Evolutionary conservation across 2,329 filamentous ascomycete species (phyloP), one percentile per base, ranked within the genome.

Genomic region (Fusarium metavorans): DNA sequence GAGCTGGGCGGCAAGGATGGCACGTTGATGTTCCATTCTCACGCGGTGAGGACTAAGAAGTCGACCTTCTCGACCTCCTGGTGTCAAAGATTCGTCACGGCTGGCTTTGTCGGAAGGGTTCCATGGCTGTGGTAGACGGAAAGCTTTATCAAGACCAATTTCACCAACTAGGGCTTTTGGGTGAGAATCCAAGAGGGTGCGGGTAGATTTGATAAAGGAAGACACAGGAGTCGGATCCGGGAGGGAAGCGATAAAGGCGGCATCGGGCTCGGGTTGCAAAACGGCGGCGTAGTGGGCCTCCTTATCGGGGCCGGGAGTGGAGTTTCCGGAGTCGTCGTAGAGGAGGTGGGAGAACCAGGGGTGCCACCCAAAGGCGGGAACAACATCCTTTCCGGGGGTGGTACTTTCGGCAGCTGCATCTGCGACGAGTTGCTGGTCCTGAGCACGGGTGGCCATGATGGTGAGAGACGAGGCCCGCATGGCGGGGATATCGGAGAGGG

Each of bases 321-420:
- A 76, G 34, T 80, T 34, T 41, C 79, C 80, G 23, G 80, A 81
- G 80, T 94, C 91, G 77, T 92, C 88, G 79, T 91, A 94, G 77
- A 97, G 87, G 74, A 94, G 91, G 81, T 96, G 87, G 1, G 93
- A 93, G 82, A 95, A 96, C 94, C 94, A 97, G 1, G 94, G 94
- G 80, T 97, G 94, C 93, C 94, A 95, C 23, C 94, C 94, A 82
- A 95, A 96, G n/a, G 91, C 91, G 0, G 94, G 93, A 5, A 96
- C 77, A 61, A 87, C 77, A 25, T 41, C 63, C 10, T 66, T 45
- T 3, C 50, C 45, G 16, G 39, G 89, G 88, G 76, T 91, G 86
- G 71, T 90, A 16, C 7, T 84, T 16, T 86, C 84, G 34, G 93
- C 92, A 32, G 92, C 86, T 43, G 45, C 23, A 50, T 88, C 81